Base-by-base conservation (phyloP, 1,284 basidiomycete species). In the Trametes polyzona region DNA sequence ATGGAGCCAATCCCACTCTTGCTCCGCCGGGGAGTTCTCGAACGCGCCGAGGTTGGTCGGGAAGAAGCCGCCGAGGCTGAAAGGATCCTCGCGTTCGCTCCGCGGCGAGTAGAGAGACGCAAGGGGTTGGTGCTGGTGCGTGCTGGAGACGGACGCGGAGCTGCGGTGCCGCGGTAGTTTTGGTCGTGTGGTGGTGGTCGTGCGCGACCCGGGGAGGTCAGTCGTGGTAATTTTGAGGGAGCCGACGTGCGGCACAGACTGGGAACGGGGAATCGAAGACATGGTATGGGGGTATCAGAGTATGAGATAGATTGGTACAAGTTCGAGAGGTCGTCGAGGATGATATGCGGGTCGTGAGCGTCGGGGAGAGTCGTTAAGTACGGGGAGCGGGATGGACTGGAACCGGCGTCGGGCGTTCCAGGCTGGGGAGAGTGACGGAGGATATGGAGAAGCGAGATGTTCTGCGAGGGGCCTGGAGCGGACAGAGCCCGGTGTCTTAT, bases 1-100 rank as follows among this genome's bases (percentile, higher is more conserved):
- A 41, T 70, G 67, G 57, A 78, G 63, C 81, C 79, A 80, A 33
- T 68, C 66, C 78, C 80, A 80, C 55, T 72, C 70, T 35, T 71
- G 69, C 17, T 70, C 70, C 51, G 40, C 62, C 63, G 30, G 46
- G 36, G 47, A 47, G n/a, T 56, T 61, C 47, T 53, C 64, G 43
- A 60, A 58, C 21, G 67, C 62, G 27, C 66, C 55, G 29, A 71
- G 61, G 29, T 71, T 65, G 23, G 73, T 65, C 5, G 82, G 81
- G 68, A 83, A 83, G 71, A 83, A 83, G 12, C 76, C 76, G 19
- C 69, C 68, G 52, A 83, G 71, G 65, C 69, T 80, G 71, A 83
- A 83, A 7, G 81, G 77, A 61, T 83, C 80, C 52, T 77, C 76
- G 36, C 60, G 48, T 50, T 66, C 55, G 53, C 62, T 51, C 58